Evolutionary conservation across 352 stramenopile genomes (phyloP).

Genomic region (Globisporangium barbulae): DNA sequence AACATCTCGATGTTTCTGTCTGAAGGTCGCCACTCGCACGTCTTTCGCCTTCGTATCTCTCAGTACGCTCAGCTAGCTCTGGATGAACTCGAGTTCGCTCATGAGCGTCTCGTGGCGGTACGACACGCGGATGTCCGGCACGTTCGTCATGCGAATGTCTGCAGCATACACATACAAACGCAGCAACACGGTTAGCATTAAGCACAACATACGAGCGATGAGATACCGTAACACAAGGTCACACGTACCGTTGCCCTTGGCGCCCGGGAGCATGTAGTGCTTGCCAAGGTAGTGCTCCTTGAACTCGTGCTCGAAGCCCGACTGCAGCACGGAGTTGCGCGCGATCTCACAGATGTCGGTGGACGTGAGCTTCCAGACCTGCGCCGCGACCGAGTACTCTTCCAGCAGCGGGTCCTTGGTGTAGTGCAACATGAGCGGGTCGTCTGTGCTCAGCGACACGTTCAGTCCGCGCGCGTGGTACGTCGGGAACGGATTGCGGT

Average conservation of each 20-base stretch:
- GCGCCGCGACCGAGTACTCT: constrained; percentile 91
- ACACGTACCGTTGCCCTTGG: constrained; percentile 72
- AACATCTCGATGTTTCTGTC: not conserved
- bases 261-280: constrained; percentile 81
- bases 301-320: constrained; percentile 96
- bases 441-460: constrained; percentile 97
- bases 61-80: constrained; percentile 32
- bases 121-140: constrained; percentile 90
- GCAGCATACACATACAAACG: constrained; percentile 16
- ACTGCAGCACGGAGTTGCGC: constrained; percentile 97
- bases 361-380: constrained; percentile 95
- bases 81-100: constrained; percentile 69
- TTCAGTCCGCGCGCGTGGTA: constrained; percentile 97
- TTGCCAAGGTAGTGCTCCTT: constrained; percentile 97
- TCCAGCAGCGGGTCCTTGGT: constrained; percentile 98
- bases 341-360: constrained; percentile 99
- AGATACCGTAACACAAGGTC: constrained; percentile 4
- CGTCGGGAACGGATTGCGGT: constrained; percentile 93
- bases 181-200: constrained; percentile 1
- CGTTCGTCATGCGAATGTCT: constrained; percentile 94
- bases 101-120: constrained; percentile 87
- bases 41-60: not conserved
- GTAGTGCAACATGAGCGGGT: constrained; percentile 98
- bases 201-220: not conserved
- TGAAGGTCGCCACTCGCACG: not conserved